These are phyloP conservation scores for Russula vinacea DNA, from an alignment of 768 basidiomycete species.

Conservation along the genomic window DNA sequence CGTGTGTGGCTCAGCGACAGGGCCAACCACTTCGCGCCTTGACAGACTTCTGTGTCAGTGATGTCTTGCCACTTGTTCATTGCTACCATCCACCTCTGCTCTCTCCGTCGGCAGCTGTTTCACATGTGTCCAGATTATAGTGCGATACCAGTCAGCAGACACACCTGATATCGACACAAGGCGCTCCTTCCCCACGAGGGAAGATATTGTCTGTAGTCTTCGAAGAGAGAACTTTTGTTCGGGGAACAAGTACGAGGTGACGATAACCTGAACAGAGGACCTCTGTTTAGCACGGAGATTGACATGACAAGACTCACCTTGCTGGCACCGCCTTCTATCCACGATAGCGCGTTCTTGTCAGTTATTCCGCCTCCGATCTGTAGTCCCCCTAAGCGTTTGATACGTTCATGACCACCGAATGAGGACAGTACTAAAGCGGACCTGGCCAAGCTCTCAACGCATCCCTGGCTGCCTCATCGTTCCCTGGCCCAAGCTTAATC, in stretches of 20 bases:
- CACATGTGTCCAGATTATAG: neutral
- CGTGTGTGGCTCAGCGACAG: neutral
- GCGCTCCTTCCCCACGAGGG: constrained; percentile 71
- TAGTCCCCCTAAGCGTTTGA: constrained; percentile 42
- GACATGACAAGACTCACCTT: constrained; percentile 51
- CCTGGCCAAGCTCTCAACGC: constrained; percentile 85
- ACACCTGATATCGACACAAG: constrained; percentile 96
- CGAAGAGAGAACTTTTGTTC: constrained; percentile 72
- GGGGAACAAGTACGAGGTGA: constrained; percentile 97
- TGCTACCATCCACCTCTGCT: constrained; percentile 82
- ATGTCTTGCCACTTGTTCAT: constrained; percentile 99
- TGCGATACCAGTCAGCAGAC: constrained; percentile 25
- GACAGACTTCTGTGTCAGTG: constrained; percentile 88
- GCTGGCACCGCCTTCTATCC: constrained; percentile 86
- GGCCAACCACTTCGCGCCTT: constrained; percentile 49
- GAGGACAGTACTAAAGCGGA: constrained; percentile 32
- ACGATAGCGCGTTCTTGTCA: constrained; percentile 70
- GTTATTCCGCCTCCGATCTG: constrained; percentile 95
- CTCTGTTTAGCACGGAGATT: constrained; percentile 10
- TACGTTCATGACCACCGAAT: neutral
- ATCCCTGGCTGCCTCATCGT: constrained; percentile 83
- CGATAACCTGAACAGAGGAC: constrained; percentile 66
- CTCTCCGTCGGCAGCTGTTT: constrained; percentile 75
- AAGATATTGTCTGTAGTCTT: constrained; percentile 59
- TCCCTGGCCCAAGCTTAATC: constrained; percentile 90